These are phyloP conservation scores for Diversispora eburnea DNA, from an alignment of 192 early-diverging fungal species.

Conservation along the genomic window DNA sequence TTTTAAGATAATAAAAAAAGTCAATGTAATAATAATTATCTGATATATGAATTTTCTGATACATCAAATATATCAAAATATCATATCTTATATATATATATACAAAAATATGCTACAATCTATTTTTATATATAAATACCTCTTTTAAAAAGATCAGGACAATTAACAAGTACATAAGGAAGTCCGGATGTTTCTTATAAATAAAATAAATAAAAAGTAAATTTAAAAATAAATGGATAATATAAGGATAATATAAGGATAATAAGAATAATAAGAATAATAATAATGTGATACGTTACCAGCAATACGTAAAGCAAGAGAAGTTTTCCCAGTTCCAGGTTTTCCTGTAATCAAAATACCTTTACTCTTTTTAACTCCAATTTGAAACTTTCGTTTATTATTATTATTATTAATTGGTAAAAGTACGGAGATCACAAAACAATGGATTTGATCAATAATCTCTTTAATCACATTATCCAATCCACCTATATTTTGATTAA, in stretches of 20 bases:
- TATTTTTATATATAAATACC: conserved; percentile 28
- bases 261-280: neutral
- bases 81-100: neutral
- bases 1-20: neutral
- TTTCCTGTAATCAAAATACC: conserved; percentile 46
- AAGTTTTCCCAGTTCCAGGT: conserved; percentile 55
- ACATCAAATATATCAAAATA: too few species aligned
- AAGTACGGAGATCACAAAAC: conserved; percentile 25
- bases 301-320: conserved; percentile 41
- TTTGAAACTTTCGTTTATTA: neutral
- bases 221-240: conserved; percentile 4
- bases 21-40: too few species aligned
- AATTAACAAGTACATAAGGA: conserved; percentile 45
- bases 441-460: conserved; percentile 33
- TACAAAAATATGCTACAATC: neutral
- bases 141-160: conserved; percentile 49
- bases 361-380: conserved; percentile 25
- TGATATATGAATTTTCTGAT: too few species aligned
- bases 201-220: neutral
- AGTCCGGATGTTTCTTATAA: conserved; percentile 36
- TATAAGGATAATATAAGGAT: too few species aligned
- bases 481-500: conserved; percentile 30
- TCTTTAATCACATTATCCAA: conserved; percentile 34
- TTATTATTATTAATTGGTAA: too few species aligned
- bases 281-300: conserved; percentile 9